Evolutionary conservation across 495 filamentous ascomycete genomes (phyloP).

Genomic region (Xylaria nigripes): DNA sequence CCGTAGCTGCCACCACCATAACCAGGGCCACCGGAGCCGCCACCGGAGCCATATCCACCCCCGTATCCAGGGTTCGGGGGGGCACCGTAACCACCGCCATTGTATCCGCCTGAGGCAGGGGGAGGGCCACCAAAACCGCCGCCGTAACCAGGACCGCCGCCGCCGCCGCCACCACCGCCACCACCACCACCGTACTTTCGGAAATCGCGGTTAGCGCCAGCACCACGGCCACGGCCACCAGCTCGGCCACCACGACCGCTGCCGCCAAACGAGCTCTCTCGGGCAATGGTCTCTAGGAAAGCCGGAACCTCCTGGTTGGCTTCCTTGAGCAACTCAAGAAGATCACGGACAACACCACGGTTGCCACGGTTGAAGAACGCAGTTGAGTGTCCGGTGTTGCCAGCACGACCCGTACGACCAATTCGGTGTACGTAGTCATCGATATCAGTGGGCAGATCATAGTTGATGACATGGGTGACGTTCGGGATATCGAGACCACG

Average conservation of each 20-base stretch:
- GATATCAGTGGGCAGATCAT: constrained; percentile 96
- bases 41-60: constrained; percentile 43
- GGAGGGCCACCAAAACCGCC: constrained; percentile 44
- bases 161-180: constrained; percentile 41
- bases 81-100: constrained; percentile 46
- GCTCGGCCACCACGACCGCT: constrained; percentile 64
- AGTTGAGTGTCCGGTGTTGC: constrained; percentile 96
- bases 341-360: constrained; percentile 89
- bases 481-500: constrained; percentile 96
- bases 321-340: constrained; percentile 93
- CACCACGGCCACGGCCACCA: constrained; percentile 56
- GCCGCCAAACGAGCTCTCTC: constrained; percentile 76
- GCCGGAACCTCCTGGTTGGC: constrained; percentile 91
- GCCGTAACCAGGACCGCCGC: constrained; percentile 4
- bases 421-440: constrained; percentile 99
- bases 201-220: constrained; percentile 74
- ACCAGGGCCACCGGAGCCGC: constrained; percentile 73
- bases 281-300: constrained; percentile 94
- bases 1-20: constrained; percentile 51
- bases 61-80: constrained; percentile 54
- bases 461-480: constrained; percentile 97
- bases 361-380: constrained; percentile 99
- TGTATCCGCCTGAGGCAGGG: constrained; percentile 28
- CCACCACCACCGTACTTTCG: constrained; percentile 63
- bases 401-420: constrained; percentile 98